Conservation (phyloP, 2,329 filamentous ascomycete genomes). For the Penicillium thymicola region DNA sequence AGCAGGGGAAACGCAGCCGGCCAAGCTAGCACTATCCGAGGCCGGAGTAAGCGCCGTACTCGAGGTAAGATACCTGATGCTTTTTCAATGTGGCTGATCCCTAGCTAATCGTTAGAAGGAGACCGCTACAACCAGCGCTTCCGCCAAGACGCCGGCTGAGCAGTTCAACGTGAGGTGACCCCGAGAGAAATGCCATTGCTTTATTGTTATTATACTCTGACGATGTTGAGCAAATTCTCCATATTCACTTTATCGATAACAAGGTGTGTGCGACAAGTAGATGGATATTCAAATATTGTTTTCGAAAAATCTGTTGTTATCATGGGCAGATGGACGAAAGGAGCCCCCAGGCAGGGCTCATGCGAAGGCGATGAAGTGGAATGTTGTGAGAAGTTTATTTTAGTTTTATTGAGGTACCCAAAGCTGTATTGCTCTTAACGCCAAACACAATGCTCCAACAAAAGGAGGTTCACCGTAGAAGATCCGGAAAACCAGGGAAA, state of each 20-base stretch:
- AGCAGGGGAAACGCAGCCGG: constrained; percentile 14
- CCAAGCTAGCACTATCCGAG: constrained; percentile 10
- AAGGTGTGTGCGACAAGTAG: neutral
- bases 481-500: constrained; percentile 3
- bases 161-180: neutral
- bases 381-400: constrained; percentile 12
- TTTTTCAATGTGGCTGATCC: neutral
- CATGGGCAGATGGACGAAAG: neutral
- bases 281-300: neutral
- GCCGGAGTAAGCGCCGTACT: constrained; percentile 23
- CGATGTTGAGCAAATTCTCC: neutral
- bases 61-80: constrained; percentile 24
- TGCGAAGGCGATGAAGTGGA: neutral
- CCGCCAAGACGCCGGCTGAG: constrained; percentile 16
- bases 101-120: constrained; percentile 22
- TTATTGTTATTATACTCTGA: neutral
- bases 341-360: neutral
- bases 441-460: constrained; percentile 27
- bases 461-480: constrained; percentile 14
- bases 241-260: neutral
- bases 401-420: constrained; percentile 24
- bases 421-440: constrained; percentile 24
- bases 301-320: neutral
- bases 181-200: neutral
- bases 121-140: constrained; percentile 34